Conservation (phyloP, 495 filamentous ascomycete species). For the Aspergillus hancockii region DNA sequence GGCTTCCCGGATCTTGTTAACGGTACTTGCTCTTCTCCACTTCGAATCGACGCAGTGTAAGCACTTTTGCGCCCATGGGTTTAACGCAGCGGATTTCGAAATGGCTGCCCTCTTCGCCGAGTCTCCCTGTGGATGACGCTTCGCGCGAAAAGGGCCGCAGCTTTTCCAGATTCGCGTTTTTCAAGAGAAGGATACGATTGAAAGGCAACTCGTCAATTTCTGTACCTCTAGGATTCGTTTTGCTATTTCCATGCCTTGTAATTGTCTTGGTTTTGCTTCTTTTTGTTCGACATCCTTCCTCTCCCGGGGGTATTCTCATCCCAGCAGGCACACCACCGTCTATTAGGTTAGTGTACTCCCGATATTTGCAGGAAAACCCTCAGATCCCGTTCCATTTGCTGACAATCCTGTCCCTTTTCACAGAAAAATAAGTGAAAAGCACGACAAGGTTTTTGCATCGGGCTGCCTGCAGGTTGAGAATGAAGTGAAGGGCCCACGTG, state of each 20-base stretch:
- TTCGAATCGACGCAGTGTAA: slow-evolving; percentile 29
- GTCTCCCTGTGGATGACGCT: slow-evolving; percentile 60
- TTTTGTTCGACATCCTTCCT: slow-evolving; percentile 85
- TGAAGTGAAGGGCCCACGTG: slow-evolving; percentile 65
- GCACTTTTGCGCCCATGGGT: slow-evolving; percentile 52
- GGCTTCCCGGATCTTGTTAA: slow-evolving; percentile 23
- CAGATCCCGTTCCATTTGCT: slow-evolving; percentile 1
- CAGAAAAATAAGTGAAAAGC: slow-evolving; percentile 95
- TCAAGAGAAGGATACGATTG: slow-evolving; percentile 85
- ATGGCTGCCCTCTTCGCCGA: slow-evolving; percentile 62
- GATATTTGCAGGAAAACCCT: background rate
- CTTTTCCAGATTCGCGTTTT: slow-evolving; percentile 72
- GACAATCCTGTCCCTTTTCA: slow-evolving; percentile 17
- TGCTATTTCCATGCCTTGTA: slow-evolving; percentile 90
- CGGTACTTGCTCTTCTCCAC: slow-evolving; percentile 19
- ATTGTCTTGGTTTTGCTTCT: slow-evolving; percentile 88
- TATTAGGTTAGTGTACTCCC: slow-evolving; percentile 68
- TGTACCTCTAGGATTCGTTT: slow-evolving; percentile 87
- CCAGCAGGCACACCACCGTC: slow-evolving; percentile 87
- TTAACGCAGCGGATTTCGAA: slow-evolving; percentile 64
- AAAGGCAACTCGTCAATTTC: slow-evolving; percentile 93
- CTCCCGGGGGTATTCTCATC: slow-evolving; percentile 79
- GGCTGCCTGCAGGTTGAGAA: slow-evolving; percentile 73
- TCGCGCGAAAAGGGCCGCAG: slow-evolving; percentile 54
- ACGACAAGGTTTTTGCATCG: slow-evolving; percentile 93